Evolutionary conservation across 1,139 yeast species (phyloP).

Genomic region (Zygosaccharomyces pseudobailii): DNA sequence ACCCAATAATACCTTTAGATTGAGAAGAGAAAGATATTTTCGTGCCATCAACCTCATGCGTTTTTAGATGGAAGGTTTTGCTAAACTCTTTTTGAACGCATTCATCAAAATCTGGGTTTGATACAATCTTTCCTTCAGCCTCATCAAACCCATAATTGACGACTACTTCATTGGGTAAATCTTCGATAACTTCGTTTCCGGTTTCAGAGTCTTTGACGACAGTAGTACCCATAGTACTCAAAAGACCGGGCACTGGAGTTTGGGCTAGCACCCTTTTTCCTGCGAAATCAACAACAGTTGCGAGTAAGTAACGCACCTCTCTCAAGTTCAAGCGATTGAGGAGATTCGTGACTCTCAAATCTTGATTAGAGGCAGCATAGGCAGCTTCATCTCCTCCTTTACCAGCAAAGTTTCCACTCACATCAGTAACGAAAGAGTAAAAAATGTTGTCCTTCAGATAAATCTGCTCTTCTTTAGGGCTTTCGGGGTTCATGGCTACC

Average conservation of each 20-base stretch:
- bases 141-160: conserved; percentile 71
- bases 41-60: conserved; percentile 52
- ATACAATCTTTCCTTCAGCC: conserved; percentile 41
- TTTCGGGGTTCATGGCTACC: conserved; percentile 78
- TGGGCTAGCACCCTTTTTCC: conserved; percentile 89
- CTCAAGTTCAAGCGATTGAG: conserved; percentile 62
- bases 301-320: conserved; percentile 66
- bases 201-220: conserved; percentile 33
- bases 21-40: conserved; percentile 68
- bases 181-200: conserved; percentile 33
- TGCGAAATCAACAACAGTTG: conserved; percentile 81
- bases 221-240: conserved; percentile 40
- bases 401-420: conserved; percentile 57
- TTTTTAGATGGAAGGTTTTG: conserved; percentile 71
- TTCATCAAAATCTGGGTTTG: conserved; percentile 48
- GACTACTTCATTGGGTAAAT: conserved; percentile 28
- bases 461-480: conserved; percentile 52
- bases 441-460: conserved; percentile 80
- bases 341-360: conserved; percentile 64
- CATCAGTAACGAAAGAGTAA: conserved; percentile 76
- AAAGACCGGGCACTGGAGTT: conserved; percentile 96
- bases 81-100: conserved; percentile 58
- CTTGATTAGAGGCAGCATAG: conserved; percentile 74
- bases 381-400: conserved; percentile 87
- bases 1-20: conserved; percentile 80